Base-by-base conservation (phyloP, 139 green algal genomes). In the Eudorina sp. region DNA sequence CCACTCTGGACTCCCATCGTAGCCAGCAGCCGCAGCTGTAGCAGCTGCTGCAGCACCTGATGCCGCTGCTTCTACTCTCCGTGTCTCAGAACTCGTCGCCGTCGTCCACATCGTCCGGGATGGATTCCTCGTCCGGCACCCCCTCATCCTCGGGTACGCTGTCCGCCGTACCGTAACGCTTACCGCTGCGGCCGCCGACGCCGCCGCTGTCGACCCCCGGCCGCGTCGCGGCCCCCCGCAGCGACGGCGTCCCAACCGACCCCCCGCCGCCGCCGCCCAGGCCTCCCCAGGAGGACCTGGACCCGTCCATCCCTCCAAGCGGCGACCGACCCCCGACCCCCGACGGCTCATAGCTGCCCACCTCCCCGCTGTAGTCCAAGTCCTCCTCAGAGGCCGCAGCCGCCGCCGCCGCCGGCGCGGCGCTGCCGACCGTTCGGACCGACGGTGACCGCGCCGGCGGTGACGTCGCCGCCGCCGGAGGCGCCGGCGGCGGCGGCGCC, bases 111-210 rank as follows among this genome's bases (percentile, higher is more conserved):
- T 80, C 72, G 4, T 60, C 72, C 25, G 43, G 72, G 4, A 80
- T 38, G 34, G 66, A 45, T 9, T n/a, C 43, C 45, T 80, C 69
- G 7, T 77, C 69, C 36, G 38, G 13, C 69, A 77, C 69, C 69
- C 16, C 72, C 5, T 60, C 72, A 18, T 62, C 41, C 9, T 77
- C 69, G 4, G 69, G 16, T 9, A 80, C 21, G 72, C 72, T 80
- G 45, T 80, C 72, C 43, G 43, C 8, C 72, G 43, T n/a, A n/a
- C n/a, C 72, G 43, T 60, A 62, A 6, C 43, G 72, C 72, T 60
- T 80, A 43, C 27, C 72, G 72, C 72, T 80, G 72, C 72, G 72
- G 43, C 72, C 43, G 43, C 43, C 69, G 8, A 53, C 23, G 38
- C 72, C 45, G 72, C 45, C 2, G 72, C 43, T 9, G 3, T 36